phyloP scores from a whole-genome alignment of 345 rosid species.

The Hirschfeldia incana region DNA sequence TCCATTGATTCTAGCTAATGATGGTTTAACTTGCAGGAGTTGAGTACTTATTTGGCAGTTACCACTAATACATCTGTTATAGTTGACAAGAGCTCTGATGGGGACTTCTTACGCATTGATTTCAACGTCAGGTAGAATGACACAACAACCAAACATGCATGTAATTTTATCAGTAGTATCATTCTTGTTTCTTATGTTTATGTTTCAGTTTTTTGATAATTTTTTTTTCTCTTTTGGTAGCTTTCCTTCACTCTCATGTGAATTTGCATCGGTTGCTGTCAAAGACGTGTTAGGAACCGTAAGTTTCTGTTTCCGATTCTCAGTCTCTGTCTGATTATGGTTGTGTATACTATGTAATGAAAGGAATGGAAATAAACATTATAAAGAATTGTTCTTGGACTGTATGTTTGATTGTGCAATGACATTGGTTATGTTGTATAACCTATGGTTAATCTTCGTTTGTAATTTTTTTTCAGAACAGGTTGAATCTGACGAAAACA shows the following conservation, averaged over 20 bases:
- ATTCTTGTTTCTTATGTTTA: neutral
- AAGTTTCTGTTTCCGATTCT: conserved; percentile 46
- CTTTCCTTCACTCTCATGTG: conserved; percentile 97
- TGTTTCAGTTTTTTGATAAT: neutral
- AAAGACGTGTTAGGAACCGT: conserved; percentile 93
- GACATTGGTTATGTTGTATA: neutral
- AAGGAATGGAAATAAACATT: neutral
- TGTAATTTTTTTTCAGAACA: conserved; percentile 59
- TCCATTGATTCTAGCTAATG: neutral
- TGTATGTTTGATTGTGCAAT: neutral
- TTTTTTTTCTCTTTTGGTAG: conserved; percentile 49
- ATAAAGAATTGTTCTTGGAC: neutral
- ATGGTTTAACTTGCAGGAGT: conserved; percentile 55
- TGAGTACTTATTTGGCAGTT: conserved; percentile 69
- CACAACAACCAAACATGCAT: neutral
- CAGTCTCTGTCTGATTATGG: neutral
- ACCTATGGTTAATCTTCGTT: conserved; percentile 4
- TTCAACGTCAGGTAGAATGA: conserved; percentile 68
- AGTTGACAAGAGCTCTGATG: conserved; percentile 91
- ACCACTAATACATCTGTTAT: conserved; percentile 76
- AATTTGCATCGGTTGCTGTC: conserved; percentile 93
- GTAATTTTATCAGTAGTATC: neutral
- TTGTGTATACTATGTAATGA: neutral
- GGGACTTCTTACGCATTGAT: conserved; percentile 88
- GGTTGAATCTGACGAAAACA: conserved; percentile 93